These are phyloP conservation scores for Ceratocystis alfenasii DNA, from an alignment of 2,329 filamentous ascomycete species.

Conservation along the genomic window DNA sequence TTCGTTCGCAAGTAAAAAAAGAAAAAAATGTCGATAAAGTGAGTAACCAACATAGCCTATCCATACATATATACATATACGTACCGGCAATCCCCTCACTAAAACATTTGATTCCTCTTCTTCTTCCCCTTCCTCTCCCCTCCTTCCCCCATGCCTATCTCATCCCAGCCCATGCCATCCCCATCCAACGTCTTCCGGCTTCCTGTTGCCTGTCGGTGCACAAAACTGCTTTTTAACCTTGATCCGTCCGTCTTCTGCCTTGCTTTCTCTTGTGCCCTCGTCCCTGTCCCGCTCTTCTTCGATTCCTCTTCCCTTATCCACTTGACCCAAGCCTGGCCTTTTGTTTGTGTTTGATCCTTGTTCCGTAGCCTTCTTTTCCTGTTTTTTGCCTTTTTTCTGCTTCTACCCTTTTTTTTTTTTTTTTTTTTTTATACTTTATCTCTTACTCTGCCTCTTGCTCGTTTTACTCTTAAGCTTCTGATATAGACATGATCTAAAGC, in stretches of 20 bases:
- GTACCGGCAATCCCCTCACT: constrained; percentile 14
- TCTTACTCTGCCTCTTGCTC: not conserved
- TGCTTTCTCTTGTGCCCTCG: constrained; percentile 5
- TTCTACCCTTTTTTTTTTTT: not conserved
- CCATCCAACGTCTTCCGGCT: constrained; percentile 20
- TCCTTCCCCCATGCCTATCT: constrained; percentile 19
- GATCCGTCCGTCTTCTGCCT: constrained; percentile 9
- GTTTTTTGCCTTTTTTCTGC: not conserved
- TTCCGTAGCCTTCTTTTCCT: not conserved
- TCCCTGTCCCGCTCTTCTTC: constrained; percentile 7
- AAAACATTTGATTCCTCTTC: constrained; percentile 7
- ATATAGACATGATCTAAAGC: not conserved
- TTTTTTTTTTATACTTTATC: not conserved
- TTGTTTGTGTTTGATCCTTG: constrained; percentile 2
- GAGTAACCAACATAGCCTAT: constrained; percentile 29
- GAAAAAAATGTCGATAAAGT: constrained; percentile 43
- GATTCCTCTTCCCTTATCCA: constrained; percentile 4
- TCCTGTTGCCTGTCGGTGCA: constrained; percentile 8
- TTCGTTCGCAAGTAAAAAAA: constrained; percentile 1
- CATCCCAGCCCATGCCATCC: constrained; percentile 10
- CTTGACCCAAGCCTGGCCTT: not conserved
- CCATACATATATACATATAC: not conserved
- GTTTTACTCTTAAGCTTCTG: not conserved
- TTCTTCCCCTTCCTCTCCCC: constrained; percentile 19
- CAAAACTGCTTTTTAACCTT: constrained; percentile 12